Evolutionary conservation across 805 yeast genomes (phyloP), one percentile per base, ranked within the genome.

Genomic region (Sporopachydermia quercuum): DNA sequence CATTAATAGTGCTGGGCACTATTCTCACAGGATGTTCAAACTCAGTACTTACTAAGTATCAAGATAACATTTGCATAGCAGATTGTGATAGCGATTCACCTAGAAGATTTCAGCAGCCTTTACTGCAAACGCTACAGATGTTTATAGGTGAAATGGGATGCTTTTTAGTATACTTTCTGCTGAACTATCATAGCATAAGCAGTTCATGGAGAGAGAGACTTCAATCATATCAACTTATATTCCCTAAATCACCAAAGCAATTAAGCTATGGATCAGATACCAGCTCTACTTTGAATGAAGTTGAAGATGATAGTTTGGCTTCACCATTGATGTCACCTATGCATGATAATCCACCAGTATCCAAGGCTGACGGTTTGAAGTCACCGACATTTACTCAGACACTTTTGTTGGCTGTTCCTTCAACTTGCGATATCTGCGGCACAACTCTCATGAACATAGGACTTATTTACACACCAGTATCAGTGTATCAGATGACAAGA

Each of bases 401-500:
- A 3, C 34, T 60, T 11, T 42, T 67, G 2, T 51, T 74, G 38
- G 61, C 81, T 0, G 53, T 78, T 36, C 91, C 91, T 1, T 72
- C 91, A 1, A 51, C 69, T 5, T 78, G 86, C 56, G 93, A 82
- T 54, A 63, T 81, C 38, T 49, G 68, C 30, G 89, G 78, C 3
- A 82, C 93, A 1, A 81, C 91, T 0, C 57, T 82, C 46, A 67
- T 81, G 74, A 78, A 81, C 49, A 54, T 80, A n/a, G 91, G 91
- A 0, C 62, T 82, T 44, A 54, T 79, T 16, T 76, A 74, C 55
- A 75, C 77, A 1, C 89, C 91, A 0, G 91, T 81, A 5, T 78
- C 86, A 1, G 69, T 81, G 38, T 82, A 80, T 55, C 93, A 82
- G 54, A 82, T 82, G 93, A 76, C 80, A n/a, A 63, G 93, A 46